Evolutionary conservation across 192 early-diverging fungal species (phyloP), one percentile per base, ranked within the genome.

Genomic region (Pecoramyces ruminantium): DNA sequence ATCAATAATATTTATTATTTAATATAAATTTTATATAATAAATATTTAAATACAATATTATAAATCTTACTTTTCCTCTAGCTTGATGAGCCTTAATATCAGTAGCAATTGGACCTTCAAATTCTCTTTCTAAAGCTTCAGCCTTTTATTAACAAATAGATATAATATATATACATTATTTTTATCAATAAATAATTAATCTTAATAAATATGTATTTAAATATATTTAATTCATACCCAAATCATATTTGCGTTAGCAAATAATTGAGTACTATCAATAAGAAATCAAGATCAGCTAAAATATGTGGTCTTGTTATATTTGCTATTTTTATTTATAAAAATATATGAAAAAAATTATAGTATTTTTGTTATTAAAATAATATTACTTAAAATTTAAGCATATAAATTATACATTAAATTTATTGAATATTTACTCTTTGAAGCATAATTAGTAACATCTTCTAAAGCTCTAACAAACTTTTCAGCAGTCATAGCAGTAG

Each of bases 401-500:
- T n/a, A n/a, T n/a, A n/a, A n/a, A n/a, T n/a, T n/a, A n/a, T n/a
- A n/a, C n/a, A n/a, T n/a, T n/a, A n/a, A n/a, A n/a, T n/a, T n/a
- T n/a, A n/a, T n/a, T 30, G 9, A 77, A 17, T 21, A 78, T 79
- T 27, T 79, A 86, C 87, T 85, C 78, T 83, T 83, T 15, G 84
- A 86, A 17, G 87, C 87, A 80, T 80, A 88, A 29, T 87, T 84
- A 9, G 86, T 81, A 25, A 90, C 28, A 30, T 88, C 89, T 85
- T 90, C 86, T 67, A 86, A 81, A 18, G 83, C 85, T 27, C 88
- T 78, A 58, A 87, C 89, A 85, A 90, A 90, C 29, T 84, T 86
- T 77, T 88, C 89, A 27, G 82, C 80, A 15, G 88, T 88, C 21
- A 80, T 83, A 4, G 86, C 84, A 81, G 87, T 82, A 78, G 84